Conservation (phyloP, 2,329 filamentous ascomycete genomes). For the Triangularia setosa region DNA sequence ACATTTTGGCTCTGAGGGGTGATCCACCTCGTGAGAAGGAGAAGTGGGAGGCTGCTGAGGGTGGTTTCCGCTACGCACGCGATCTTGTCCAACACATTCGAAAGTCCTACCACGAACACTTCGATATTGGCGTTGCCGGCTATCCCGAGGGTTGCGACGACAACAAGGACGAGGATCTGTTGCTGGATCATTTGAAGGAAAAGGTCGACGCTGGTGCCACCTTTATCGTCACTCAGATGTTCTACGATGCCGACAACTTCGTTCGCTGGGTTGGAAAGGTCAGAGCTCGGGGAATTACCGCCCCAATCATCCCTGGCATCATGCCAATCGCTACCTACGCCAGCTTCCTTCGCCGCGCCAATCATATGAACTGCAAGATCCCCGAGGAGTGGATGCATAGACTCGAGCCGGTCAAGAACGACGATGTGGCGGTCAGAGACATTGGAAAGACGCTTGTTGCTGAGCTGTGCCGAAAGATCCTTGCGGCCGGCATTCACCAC, state of each 20-base stretch:
- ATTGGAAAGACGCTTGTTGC: conserved; percentile 84
- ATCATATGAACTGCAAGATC: conserved; percentile 84
- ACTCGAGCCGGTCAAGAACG: conserved; percentile 92
- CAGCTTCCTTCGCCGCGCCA: conserved; percentile 83
- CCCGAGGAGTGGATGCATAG: conserved; percentile 76
- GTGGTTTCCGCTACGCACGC: conserved; percentile 85
- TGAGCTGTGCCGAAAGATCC: conserved; percentile 81
- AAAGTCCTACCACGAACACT: conserved; percentile 77
- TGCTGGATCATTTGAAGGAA: conserved; percentile 92
- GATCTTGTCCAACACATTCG: conserved; percentile 79
- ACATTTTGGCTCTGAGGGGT: conserved; percentile 89
- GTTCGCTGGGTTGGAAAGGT: conserved; percentile 85
- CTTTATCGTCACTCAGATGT: conserved; percentile 99
- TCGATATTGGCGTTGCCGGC: conserved; percentile 94
- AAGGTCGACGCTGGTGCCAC: conserved; percentile 92
- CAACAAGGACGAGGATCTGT: conserved; percentile 76
- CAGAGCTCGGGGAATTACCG: conserved; percentile 73
- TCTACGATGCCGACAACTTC: conserved; percentile 97
- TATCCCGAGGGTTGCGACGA: conserved; percentile 96
- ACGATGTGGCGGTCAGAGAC: conserved; percentile 87
- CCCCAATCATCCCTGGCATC: conserved; percentile 73
- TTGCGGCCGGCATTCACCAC: conserved; percentile 78
- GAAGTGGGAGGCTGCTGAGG: conserved; percentile 84
- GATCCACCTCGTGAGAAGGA: conserved; percentile 92
- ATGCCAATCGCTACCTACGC: conserved; percentile 97